Conservation (phyloP, 345 rosid species). For the Angophora floribunda region DNA sequence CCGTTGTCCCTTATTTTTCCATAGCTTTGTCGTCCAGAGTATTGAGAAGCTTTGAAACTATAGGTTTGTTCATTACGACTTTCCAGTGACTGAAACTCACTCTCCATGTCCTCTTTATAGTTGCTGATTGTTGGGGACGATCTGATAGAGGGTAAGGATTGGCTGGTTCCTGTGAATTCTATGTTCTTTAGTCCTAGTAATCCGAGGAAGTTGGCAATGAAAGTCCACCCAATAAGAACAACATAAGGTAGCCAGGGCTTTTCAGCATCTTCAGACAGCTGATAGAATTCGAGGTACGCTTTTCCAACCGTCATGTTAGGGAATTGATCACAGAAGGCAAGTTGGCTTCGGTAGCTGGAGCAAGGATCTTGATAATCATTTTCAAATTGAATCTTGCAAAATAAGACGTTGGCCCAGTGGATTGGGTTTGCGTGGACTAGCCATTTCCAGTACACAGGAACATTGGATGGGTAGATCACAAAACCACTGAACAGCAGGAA, state of each 20-base stretch:
- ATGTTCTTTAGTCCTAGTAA: conserved; percentile 11
- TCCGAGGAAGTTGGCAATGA: conserved; percentile 11
- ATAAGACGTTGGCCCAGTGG: conserved; percentile 19
- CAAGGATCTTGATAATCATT: conserved; percentile 7
- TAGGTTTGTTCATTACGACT: not conserved
- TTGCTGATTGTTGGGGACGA: not conserved
- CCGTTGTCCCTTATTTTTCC: not conserved
- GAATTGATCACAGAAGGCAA: conserved; percentile 22
- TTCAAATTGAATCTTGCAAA: conserved; percentile 12
- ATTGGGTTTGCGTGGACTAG: conserved; percentile 11
- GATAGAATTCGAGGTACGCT: conserved; percentile 10
- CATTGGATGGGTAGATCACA: conserved; percentile 16
- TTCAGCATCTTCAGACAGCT: conserved; percentile 11
- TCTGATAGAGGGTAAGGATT: conserved; percentile 6
- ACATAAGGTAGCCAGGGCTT: conserved; percentile 13
- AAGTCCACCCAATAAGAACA: conserved; percentile 8
- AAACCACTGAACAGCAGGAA: conserved; percentile 22
- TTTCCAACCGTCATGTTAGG: conserved; percentile 19
- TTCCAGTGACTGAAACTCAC: not conserved
- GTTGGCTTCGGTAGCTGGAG: conserved; percentile 4
- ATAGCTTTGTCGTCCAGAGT: not conserved
- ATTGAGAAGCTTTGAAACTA: not conserved
- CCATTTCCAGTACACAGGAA: conserved; percentile 23
- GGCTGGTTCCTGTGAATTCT: conserved; percentile 10
- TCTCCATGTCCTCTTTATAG: not conserved